Conservation (phyloP, 768 basidiomycete species). For the Brasilioporus rufonigricans region DNA sequence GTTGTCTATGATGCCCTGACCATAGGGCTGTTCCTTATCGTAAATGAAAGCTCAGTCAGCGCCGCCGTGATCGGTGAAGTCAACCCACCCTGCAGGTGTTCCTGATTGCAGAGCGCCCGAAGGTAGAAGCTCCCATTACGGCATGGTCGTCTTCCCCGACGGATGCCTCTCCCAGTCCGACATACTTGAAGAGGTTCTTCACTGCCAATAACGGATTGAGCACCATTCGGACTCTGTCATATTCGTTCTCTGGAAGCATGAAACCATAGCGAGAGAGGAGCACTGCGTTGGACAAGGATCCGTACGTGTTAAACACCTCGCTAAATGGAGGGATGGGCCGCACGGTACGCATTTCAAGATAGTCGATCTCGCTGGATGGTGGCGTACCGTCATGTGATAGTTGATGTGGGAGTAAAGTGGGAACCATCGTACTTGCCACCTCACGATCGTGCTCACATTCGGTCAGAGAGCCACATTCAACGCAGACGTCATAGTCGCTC, state of each 20-base stretch:
- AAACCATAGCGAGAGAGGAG: conserved; percentile 74
- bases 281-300: conserved; percentile 61
- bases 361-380: conserved; percentile 30
- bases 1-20: conserved; percentile 19
- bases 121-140: conserved; percentile 11
- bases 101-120: conserved; percentile 19
- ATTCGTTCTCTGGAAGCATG: conserved; percentile 67
- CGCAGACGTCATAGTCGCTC: conserved; percentile 75
- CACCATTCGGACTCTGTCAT: conserved; percentile 48
- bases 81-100: conserved; percentile 26
- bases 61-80: conserved; percentile 25
- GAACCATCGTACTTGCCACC: conserved; percentile 2
- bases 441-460: conserved; percentile 67
- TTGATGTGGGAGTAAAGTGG: conserved; percentile 2
- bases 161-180: conserved; percentile 5
- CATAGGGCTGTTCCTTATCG: conserved; percentile 18
- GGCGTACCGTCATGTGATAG: conserved; percentile 13
- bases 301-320: conserved; percentile 80
- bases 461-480: conserved; percentile 62
- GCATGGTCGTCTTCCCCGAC: conserved; percentile 13
- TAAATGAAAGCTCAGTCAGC: conserved; percentile 16
- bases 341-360: conserved; percentile 70
- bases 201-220: conserved; percentile 19
- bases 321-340: conserved; percentile 43
- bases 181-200: conserved; percentile 11